Percentiles rank a stretch among this genome's conserved stretches.
Conservation (phyloP, 2,329 filamentous ascomycete genomes). For the Ophiostoma perfectum region DNA sequence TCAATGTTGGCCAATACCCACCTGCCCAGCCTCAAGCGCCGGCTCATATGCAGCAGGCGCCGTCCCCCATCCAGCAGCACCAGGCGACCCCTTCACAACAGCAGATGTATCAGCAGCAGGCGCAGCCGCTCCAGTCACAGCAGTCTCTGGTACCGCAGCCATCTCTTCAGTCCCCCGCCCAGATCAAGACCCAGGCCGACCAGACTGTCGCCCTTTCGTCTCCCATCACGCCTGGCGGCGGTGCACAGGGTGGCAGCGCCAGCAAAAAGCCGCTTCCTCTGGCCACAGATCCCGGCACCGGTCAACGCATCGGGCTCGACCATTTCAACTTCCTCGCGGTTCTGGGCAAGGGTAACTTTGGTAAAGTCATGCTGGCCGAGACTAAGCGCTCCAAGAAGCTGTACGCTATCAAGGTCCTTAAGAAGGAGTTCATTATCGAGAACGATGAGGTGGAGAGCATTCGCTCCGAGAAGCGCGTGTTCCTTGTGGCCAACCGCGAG, state of each 20-base stretch:
- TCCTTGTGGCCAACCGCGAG: constrained; percentile 94
- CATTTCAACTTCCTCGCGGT: constrained; percentile 99
- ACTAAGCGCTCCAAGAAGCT: constrained; percentile 87
- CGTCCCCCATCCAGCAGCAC: constrained; percentile 25
- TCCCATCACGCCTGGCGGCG: constrained; percentile 35
- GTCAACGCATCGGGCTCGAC: constrained; percentile 84
- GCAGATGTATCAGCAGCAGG: constrained; percentile 21
- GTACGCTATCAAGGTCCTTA: constrained; percentile 97
- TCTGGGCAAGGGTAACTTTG: constrained; percentile 97
- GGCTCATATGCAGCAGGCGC: constrained; percentile 28
- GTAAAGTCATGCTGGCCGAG: constrained; percentile 98
- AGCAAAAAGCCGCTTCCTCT: constrained; percentile 59
- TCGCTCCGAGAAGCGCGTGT: constrained; percentile 94
- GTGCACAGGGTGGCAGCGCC: background rate
- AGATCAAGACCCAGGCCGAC: constrained; percentile 40
- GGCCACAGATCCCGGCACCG: constrained; percentile 66
- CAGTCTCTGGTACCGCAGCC: constrained; percentile 27
- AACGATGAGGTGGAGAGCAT: constrained; percentile 99
- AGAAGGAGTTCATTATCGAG: constrained; percentile 99
- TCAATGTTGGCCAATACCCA: constrained; percentile 51
- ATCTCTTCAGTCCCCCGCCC: constrained; percentile 29
- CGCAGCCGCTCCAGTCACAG: constrained; percentile 32
- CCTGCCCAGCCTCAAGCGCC: constrained; percentile 37
- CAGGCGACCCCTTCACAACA: constrained; percentile 24
- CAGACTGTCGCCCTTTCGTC: constrained; percentile 34